A percentile compares a stretch with the other conserved stretches of the same genome.
These are phyloP conservation scores for Ophiostoma piceae DNA, from an alignment of 2,329 filamentous ascomycete species.

Conservation along the genomic window DNA sequence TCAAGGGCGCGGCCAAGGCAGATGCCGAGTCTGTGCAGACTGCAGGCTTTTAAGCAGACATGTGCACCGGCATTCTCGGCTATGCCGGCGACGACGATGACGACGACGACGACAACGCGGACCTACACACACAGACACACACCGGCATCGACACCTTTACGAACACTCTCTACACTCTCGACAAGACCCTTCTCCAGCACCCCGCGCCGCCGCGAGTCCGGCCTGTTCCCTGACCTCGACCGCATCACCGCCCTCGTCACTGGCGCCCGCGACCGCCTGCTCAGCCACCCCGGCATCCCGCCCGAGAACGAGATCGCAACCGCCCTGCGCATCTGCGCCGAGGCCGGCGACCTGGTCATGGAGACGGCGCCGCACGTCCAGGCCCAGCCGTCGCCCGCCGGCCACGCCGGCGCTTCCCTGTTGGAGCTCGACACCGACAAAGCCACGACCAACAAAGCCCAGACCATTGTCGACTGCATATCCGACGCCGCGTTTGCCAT, in stretches of 20 bases:
- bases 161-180: neutral
- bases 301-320: slow-evolving; percentile 40
- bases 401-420: slow-evolving; percentile 32
- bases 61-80: neutral
- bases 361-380: slow-evolving; percentile 38
- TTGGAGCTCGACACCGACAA: slow-evolving; percentile 39
- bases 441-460: neutral
- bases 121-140: neutral
- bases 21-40: neutral
- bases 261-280: slow-evolving; percentile 41
- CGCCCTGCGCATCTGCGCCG: slow-evolving; percentile 43
- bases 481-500: slow-evolving; percentile 63
- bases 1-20: slow-evolving; percentile 7
- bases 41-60: neutral
- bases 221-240: slow-evolving; percentile 35
- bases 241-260: slow-evolving; percentile 41
- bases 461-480: slow-evolving; percentile 43
- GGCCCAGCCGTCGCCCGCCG: neutral
- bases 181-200: slow-evolving; percentile 10
- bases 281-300: slow-evolving; percentile 43
- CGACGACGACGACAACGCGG: neutral
- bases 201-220: slow-evolving; percentile 15
- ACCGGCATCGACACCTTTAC: neutral
- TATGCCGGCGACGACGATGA: neutral
- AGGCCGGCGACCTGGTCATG: slow-evolving; percentile 37